Evolutionary conservation across 306 rosid species (phyloP), one percentile per base, ranked within the genome.

Genomic region (Cucumis melo): DNA sequence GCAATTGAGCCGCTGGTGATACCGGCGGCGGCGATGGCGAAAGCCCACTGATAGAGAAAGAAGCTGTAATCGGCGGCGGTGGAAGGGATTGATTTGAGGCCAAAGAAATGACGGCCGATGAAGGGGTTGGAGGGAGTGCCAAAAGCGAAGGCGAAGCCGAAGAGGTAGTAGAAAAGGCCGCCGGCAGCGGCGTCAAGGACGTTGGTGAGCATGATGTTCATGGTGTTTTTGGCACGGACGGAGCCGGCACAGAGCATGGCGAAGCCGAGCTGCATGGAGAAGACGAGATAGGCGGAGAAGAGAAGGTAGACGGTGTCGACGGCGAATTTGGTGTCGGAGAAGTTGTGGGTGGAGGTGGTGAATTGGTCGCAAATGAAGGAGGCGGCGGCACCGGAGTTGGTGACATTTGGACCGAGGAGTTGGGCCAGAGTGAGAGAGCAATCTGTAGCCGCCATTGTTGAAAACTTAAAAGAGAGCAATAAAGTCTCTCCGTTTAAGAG

Each of bases 141-240:
- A 9, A 74, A 74, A 34, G 77, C 77, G n/a, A 74, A 74, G 51
- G 77, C 77, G 34, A 74, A 74, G 7, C 77, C 77, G 50, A 74
- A 74, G 1, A 74, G 77, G 20, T 74, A 74, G 65, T 74, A 74
- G n/a, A 74, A 74, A 29, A 74, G 77, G 34, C 77, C 77, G 20
- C 77, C 77, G 77, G 77, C 77, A 0, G 77, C 77, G 6, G 77
- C 77, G 20, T 74, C 77, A 51, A 74, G 77, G 12, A 74, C 77
- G 16, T 74, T 74, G 46, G 77, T 74, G 77, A 74, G 77, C 77
- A 74, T 74, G 77, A 71, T 71, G 59, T 71, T 71, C 76, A 71
- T 71, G 60, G 76, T 71, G 60, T 71, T 71, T 24, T 71, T 71
- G 15, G 76, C 76, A 5, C 76, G 76, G 20, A 71, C 76, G 21